phyloP scores from a whole-genome alignment of 176 grass and related monocot genomes.

The Stipa capillata region DNA sequence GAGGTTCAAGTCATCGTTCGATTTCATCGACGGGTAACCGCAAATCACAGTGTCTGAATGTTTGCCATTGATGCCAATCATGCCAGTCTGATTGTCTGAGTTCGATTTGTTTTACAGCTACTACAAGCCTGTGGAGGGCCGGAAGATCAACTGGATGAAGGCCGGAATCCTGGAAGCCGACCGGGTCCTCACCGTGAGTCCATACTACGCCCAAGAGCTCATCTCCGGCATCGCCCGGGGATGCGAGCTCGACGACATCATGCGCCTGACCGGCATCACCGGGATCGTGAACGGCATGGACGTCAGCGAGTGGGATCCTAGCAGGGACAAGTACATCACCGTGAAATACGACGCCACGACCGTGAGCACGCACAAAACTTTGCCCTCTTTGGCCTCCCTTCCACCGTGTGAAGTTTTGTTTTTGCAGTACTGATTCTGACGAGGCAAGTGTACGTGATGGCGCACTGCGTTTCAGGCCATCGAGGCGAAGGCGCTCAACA shows the following conservation, averaged over 20 bases:
- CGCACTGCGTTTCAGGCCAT: slow-evolving; percentile 36
- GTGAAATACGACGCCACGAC: slow-evolving; percentile 60
- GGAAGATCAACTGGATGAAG: slow-evolving; percentile 99
- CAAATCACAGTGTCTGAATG: background rate
- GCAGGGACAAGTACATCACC: slow-evolving; percentile 72
- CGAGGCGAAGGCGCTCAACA: slow-evolving; percentile 69
- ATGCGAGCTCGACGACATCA: slow-evolving; percentile 70
- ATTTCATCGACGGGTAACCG: slow-evolving; percentile 77
- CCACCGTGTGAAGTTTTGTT: background rate
- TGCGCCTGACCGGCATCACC: slow-evolving; percentile 49
- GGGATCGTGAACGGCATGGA: slow-evolving; percentile 98
- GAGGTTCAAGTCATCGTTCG: slow-evolving; percentile 70
- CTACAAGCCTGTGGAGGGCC: slow-evolving; percentile 73
- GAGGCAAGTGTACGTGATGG: background rate
- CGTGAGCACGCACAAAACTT: slow-evolving; percentile 27
- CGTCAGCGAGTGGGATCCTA: slow-evolving; percentile 81
- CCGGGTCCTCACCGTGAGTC: slow-evolving; percentile 72
- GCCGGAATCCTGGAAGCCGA: slow-evolving; percentile 63
- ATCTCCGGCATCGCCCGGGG: slow-evolving; percentile 61
- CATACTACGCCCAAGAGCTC: slow-evolving; percentile 89
- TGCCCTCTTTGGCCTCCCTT: background rate
- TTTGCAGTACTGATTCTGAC: background rate
- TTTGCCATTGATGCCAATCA: background rate
- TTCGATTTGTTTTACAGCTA: slow-evolving; percentile 31
- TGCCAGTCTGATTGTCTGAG: background rate